Percentiles rank a stretch among this genome's conserved stretches.
These are phyloP conservation scores for Erigeron canadensis DNA, from an alignment of 129 eudicot species.

Conservation along the genomic window DNA sequence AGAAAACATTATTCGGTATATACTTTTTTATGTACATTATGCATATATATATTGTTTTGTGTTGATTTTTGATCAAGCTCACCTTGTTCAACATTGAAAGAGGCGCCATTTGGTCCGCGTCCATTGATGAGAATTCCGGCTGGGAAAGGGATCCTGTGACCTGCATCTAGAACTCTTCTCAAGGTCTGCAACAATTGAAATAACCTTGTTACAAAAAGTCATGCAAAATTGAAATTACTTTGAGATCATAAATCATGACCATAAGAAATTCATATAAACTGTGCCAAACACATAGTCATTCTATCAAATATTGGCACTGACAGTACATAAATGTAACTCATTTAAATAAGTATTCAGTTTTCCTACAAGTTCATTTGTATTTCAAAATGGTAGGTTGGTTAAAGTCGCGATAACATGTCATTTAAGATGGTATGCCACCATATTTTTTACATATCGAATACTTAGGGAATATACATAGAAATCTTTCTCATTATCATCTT, in stretches of 20 bases:
- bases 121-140: conserved; percentile 87
- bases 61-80: not conserved
- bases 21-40: no score
- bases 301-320: no score
- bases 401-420: no score
- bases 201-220: conserved; percentile 2
- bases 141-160: conserved; percentile 68
- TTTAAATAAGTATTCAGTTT: no score
- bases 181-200: conserved; percentile 45
- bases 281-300: not conserved
- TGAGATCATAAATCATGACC: not conserved
- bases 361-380: no score
- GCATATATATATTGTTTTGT: no score
- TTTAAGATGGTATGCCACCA: no score
- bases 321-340: no score
- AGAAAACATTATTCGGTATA: not conserved
- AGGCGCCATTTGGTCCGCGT: conserved; percentile 65
- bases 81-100: conserved; percentile 79
- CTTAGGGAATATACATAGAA: no score
- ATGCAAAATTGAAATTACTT: not conserved
- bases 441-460: no score
- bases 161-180: conserved; percentile 61
- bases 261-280: not conserved
- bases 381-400: no score
- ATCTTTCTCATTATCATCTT: no score